Percentiles rank a stretch among this genome's conserved stretches.
These are phyloP conservation scores for Inga laurina DNA, from an alignment of 306 rosid genomes.

Conservation along the genomic window DNA sequence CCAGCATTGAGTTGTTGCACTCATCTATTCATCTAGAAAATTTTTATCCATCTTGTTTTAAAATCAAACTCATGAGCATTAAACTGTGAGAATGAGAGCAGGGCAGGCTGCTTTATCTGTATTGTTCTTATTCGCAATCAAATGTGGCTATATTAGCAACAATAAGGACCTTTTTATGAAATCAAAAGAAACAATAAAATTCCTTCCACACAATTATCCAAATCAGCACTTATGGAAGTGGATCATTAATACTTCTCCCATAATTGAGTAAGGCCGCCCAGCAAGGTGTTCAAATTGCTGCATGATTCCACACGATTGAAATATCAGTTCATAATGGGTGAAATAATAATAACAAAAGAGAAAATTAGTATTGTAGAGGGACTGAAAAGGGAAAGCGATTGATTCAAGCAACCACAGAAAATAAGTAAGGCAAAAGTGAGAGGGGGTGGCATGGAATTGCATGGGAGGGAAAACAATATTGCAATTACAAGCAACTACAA, in stretches of 20 bases:
- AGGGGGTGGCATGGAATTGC: not conserved
- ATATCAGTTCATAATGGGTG: conserved; percentile 1
- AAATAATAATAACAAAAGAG: not conserved
- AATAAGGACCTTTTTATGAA: not conserved
- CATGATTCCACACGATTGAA: conserved; percentile 29
- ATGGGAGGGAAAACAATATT: not conserved
- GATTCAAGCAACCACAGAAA: not conserved
- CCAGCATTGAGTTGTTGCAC: not conserved
- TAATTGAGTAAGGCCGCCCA: conserved; percentile 40
- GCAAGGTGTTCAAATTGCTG: conserved; percentile 56
- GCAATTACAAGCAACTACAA: not conserved
- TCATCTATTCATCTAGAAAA: not conserved
- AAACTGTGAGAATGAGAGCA: conserved; percentile 4
- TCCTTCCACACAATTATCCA: conserved; percentile 3
- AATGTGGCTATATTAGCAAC: not conserved
- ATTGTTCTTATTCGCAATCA: not conserved
- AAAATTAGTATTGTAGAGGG: not conserved
- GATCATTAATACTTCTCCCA: conserved; percentile 62
- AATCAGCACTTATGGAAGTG: conserved; percentile 16
- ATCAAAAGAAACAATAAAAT: conserved; percentile 22
- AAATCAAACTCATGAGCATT: not conserved
- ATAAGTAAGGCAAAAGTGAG: not conserved
- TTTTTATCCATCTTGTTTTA: not conserved
- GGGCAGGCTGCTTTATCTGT: not conserved
- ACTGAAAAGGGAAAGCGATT: not conserved